Base-by-base conservation (phyloP, 192 early-diverging fungal genomes). In the Backusella sp. region DNA sequence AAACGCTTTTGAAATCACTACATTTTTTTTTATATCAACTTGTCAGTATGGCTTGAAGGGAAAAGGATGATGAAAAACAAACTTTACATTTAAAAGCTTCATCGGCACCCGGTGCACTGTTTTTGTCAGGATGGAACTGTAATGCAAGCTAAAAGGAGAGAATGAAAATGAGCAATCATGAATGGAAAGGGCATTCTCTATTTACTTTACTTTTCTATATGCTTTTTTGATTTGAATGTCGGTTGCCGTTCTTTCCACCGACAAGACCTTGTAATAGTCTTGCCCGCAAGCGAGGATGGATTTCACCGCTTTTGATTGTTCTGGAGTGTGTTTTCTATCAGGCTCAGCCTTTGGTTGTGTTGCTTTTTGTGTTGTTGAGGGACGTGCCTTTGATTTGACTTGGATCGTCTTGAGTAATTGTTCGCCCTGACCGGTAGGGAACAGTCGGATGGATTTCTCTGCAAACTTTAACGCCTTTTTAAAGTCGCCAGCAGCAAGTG, bases 101-200 rank as follows among this genome's bases (percentile, higher is more conserved):
- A 73, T 97, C 96, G 6, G 96, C 95, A n/a, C 97, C 96, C 2
- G 96, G 97, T 14, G 97, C 97, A 0, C 86, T 89, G 73, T 97
- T 98, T 80, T 99, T 99, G 78, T 99, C 97, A 1, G 97, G 97
- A 76, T 99, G 97, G 80, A 94, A 96, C 74, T 93, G 90, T 70
- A 99, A 88, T 34, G 97, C 97, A 35, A 96, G 85, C 90, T 95
- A 49, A 42, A 34, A 70, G 2, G 32, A 32, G 32, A 37, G 23
- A 42, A n/a, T n/a, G n/a, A n/a, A 8, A 8, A 35, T 59, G 72
- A 59, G 8, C 7, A 1, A 2, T n/a, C 4, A 53, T 34, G 17
- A 53, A 7, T 1, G 5, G 5, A 26, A 66, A 17, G 3, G 2
- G n/a, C n/a, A 34, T 19, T 52, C 30, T 0, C 1, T 52, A 15